Evolutionary conservation across 257 asterid genomes (phyloP).

Genomic region (Linderniella brevidens): DNA sequence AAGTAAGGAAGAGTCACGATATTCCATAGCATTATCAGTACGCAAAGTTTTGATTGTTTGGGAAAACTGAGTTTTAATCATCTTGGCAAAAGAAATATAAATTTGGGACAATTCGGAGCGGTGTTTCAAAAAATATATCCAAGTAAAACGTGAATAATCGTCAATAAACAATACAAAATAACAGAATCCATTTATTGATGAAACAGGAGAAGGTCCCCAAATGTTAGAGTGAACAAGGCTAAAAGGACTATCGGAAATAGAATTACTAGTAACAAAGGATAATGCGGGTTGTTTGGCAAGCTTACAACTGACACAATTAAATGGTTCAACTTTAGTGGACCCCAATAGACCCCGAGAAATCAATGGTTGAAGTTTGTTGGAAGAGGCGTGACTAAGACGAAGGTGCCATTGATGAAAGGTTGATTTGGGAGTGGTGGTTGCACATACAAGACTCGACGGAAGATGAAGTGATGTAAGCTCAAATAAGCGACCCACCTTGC

Average conservation of each 20-base stretch:
- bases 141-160: neutral
- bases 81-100: neutral
- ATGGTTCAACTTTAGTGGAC: conserved; percentile 2
- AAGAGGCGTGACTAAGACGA: conserved; percentile 6
- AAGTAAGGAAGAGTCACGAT: neutral
- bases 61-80: conserved; percentile 1
- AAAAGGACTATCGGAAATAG: neutral
- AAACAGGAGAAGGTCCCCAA: neutral
- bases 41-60: neutral
- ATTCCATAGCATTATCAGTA: conserved; percentile 4
- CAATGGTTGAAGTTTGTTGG: conserved; percentile 1
- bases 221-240: too few relatives aligned
- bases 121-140: neutral
- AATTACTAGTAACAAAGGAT: neutral
- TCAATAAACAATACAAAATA: neutral
- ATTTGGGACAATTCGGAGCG: neutral
- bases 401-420: conserved; percentile 3
- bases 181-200: neutral
- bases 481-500: conserved; percentile 9
- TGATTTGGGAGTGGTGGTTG: conserved; percentile 1
- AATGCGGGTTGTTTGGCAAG: conserved; percentile 4
- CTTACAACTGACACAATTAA: neutral
- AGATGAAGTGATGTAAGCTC: conserved; percentile 5
- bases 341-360: conserved; percentile 5
- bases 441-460: neutral